Evolutionary conservation across 768 basidiomycete genomes (phyloP).

Genomic region (Leccinum barrowsii): DNA sequence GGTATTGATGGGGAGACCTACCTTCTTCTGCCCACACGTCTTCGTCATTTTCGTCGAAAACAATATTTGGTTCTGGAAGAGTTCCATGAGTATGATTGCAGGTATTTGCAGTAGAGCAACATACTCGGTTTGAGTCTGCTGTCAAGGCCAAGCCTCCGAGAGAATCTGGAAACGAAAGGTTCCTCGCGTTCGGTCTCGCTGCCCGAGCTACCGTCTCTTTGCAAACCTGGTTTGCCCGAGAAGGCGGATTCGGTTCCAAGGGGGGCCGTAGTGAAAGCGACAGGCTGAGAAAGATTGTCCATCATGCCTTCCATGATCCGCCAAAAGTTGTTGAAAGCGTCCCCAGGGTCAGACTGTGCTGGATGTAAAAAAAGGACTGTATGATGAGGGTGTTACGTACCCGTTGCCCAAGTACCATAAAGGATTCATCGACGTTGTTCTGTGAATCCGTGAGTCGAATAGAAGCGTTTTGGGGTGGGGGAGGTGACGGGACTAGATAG

Average conservation of each 20-base stretch:
- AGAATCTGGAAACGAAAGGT: slow-evolving; percentile 54
- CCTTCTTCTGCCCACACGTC: slow-evolving; percentile 64
- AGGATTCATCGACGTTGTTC: slow-evolving; percentile 79
- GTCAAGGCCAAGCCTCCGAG: slow-evolving; percentile 38
- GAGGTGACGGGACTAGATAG: slow-evolving; percentile 41
- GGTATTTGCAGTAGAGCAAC: background rate
- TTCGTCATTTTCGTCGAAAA: slow-evolving; percentile 53
- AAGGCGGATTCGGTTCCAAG: slow-evolving; percentile 43
- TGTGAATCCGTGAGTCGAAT: slow-evolving; percentile 45
- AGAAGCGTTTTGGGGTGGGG: slow-evolving; percentile 40
- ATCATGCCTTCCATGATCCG: slow-evolving; percentile 83
- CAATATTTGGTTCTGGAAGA: slow-evolving; percentile 15
- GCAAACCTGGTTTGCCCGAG: slow-evolving; percentile 25
- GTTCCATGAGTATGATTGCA: slow-evolving; percentile 8
- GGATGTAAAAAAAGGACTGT: background rate
- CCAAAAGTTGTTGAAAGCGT: slow-evolving; percentile 90
- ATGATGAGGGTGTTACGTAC: slow-evolving; percentile 35
- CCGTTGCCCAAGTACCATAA: slow-evolving; percentile 81
- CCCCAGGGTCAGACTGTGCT: slow-evolving; percentile 70
- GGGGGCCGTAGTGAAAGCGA: slow-evolving; percentile 80
- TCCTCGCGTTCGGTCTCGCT: slow-evolving; percentile 72
- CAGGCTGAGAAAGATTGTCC: slow-evolving; percentile 76
- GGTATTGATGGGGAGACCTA: slow-evolving; percentile 24
- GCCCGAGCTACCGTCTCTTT: slow-evolving; percentile 51
- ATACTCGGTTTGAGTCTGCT: slow-evolving; percentile 20